These are phyloP conservation scores for Talaromyces albobiverticillius DNA, from an alignment of 2,329 filamentous ascomycete genomes.

Conservation along the genomic window DNA sequence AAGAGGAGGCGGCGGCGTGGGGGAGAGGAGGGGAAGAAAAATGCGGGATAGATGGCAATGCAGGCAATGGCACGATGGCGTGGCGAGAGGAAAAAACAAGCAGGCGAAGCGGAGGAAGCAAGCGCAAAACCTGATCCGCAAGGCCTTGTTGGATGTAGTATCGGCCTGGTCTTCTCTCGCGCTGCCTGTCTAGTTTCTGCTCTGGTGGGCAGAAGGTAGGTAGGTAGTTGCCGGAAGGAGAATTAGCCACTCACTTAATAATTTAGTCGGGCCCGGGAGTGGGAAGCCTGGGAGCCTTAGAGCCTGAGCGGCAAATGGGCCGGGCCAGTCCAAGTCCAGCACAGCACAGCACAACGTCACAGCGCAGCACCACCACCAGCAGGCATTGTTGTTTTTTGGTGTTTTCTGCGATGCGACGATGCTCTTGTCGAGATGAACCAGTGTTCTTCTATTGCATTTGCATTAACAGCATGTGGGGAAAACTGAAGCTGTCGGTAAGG, in stretches of 20 bases:
- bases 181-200: too few relatives aligned
- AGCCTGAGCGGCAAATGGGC: conserved; percentile 3
- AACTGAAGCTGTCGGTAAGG: too few relatives aligned
- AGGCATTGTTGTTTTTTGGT: not conserved
- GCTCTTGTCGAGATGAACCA: too few relatives aligned
- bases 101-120: not conserved
- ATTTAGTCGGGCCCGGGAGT: too few relatives aligned
- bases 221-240: conserved; percentile 13
- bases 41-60: conserved; percentile 1
- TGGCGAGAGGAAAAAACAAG: not conserved
- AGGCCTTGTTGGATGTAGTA: not conserved
- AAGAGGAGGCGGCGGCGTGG: not conserved
- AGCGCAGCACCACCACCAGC: not conserved
- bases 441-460: too few relatives aligned
- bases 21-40: conserved; percentile 4
- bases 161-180: too few relatives aligned
- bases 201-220: conserved; percentile 1
- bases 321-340: not conserved
- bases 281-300: conserved; percentile 1
- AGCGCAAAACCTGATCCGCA: not conserved
- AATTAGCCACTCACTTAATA: conserved; percentile 17
- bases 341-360: not conserved
- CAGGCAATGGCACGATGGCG: not conserved
- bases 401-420: too few relatives aligned
- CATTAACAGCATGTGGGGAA: too few relatives aligned